A percentile compares a stretch with the other conserved stretches of the same genome.
Evolutionary conservation across 2,329 filamentous ascomycete species (phyloP).

Genomic region (Biscogniauxia mediterranea): DNA sequence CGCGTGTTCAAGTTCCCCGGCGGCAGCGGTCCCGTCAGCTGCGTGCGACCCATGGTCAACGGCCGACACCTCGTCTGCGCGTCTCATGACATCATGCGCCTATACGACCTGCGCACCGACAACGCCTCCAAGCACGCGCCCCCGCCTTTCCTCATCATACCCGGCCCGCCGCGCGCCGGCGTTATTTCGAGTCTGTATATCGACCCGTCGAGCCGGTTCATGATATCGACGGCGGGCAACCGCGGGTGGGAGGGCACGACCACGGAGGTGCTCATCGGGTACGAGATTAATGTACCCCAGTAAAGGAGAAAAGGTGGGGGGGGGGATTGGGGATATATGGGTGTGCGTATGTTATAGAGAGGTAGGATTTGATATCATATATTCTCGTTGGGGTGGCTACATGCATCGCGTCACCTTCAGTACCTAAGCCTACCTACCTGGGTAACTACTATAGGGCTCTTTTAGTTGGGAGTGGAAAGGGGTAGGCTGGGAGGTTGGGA

Average conservation of each 20-base stretch:
- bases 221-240: slow-evolving; percentile 89
- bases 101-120: slow-evolving; percentile 80
- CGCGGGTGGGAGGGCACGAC: slow-evolving; percentile 89
- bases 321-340: too few species aligned
- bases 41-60: slow-evolving; percentile 87
- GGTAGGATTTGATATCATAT: too few species aligned
- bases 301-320: neutral
- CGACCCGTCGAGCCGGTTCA: slow-evolving; percentile 83
- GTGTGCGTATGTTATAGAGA: too few species aligned
- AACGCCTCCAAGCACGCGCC: slow-evolving; percentile 68
- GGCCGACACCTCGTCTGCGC: slow-evolving; percentile 89
- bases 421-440: too few species aligned
- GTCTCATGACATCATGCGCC: slow-evolving; percentile 85
- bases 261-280: slow-evolving; percentile 90
- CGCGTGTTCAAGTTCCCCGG: slow-evolving; percentile 83
- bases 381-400: too few species aligned
- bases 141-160: slow-evolving; percentile 94
- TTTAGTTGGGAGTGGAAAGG: too few species aligned
- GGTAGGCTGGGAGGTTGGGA: too few species aligned
- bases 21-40: slow-evolving; percentile 86
- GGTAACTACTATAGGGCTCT: too few species aligned
- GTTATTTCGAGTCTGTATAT: slow-evolving; percentile 85
- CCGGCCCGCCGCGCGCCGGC: slow-evolving; percentile 77
- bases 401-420: too few species aligned
- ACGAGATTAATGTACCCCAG: slow-evolving; percentile 68